Conservation (phyloP, 2,329 filamentous ascomycete species). For the Leptographium radiaticola region DNA sequence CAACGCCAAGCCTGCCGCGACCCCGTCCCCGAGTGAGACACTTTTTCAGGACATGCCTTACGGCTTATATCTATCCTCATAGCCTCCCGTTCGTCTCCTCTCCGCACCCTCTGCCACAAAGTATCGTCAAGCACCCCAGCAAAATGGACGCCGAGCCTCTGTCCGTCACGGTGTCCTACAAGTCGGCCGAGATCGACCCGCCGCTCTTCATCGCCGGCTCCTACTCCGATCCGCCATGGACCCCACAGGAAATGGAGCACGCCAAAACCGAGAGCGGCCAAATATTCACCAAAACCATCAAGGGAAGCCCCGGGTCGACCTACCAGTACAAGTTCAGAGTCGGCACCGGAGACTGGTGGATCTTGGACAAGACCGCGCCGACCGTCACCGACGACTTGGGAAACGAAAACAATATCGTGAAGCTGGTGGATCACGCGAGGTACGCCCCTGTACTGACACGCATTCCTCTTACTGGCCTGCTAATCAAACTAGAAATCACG, state of each 20-base stretch:
- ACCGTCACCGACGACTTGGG: slow-evolving; percentile 33
- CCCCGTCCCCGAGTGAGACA: no score
- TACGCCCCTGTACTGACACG: neutral
- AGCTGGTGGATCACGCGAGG: slow-evolving; percentile 15
- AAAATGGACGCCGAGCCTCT: slow-evolving; percentile 24
- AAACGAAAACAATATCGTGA: slow-evolving; percentile 35
- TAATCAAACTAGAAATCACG: neutral
- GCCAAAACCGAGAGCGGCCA: slow-evolving; percentile 36
- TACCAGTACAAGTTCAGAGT: slow-evolving; percentile 67
- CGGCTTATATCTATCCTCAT: neutral
- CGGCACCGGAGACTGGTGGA: slow-evolving; percentile 56
- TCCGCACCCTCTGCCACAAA: no score
- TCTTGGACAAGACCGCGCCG: slow-evolving; percentile 48
- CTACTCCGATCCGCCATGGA: slow-evolving; percentile 55
- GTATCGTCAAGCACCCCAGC: neutral
- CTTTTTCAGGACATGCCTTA: no score
- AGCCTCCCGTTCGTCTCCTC: neutral
- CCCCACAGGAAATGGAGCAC: slow-evolving; percentile 50
- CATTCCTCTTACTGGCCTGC: neutral
- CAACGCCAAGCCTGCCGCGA: no score
- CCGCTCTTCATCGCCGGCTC: slow-evolving; percentile 60
- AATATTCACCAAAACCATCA: slow-evolving; percentile 43
- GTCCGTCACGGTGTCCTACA: slow-evolving; percentile 46
- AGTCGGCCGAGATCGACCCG: slow-evolving; percentile 43
- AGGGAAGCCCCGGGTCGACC: slow-evolving; percentile 40